Evolutionary conservation across 2,329 filamentous ascomycete species (phyloP).

Genomic region (Xylaria sp.): DNA sequence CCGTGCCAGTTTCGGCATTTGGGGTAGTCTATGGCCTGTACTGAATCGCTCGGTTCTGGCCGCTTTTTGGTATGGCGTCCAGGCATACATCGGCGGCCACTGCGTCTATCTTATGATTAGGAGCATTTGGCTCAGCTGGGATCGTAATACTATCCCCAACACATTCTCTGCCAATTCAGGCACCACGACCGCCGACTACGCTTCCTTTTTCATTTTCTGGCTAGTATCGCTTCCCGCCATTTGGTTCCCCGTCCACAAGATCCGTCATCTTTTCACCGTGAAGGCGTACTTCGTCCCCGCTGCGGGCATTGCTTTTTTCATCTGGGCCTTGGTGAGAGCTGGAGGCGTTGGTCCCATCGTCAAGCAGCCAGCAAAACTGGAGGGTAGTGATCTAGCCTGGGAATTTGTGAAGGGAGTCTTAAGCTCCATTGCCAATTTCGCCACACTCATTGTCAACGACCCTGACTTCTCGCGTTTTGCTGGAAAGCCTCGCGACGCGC

Average conservation of each 20-base stretch:
- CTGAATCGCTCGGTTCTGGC: conserved; percentile 89
- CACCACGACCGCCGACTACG: conserved; percentile 79
- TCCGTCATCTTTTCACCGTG: conserved; percentile 89
- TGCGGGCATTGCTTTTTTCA: conserved; percentile 87
- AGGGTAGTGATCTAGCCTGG: conserved; percentile 81
- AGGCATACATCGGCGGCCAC: conserved; percentile 84
- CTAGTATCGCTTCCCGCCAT: conserved; percentile 81
- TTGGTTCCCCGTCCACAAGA: conserved; percentile 89
- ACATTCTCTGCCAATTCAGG: conserved; percentile 72
- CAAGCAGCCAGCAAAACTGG: conserved; percentile 69
- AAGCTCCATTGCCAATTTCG: conserved; percentile 90
- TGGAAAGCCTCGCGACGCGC: conserved; percentile 75
- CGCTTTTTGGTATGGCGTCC: conserved; percentile 89
- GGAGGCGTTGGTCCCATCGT: conserved; percentile 87
- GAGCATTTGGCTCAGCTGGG: conserved; percentile 80
- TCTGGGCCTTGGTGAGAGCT: conserved; percentile 85
- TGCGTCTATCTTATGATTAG: conserved; percentile 92
- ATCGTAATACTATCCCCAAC: conserved; percentile 70
- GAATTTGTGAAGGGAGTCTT: conserved; percentile 86
- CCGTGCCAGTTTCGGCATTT: conserved; percentile 85
- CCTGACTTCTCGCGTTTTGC: conserved; percentile 90
- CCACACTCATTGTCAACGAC: conserved; percentile 84
- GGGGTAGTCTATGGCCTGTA: conserved; percentile 89
- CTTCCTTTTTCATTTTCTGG: conserved; percentile 91
- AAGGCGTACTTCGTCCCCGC: conserved; percentile 87